phyloP scores from a whole-genome alignment of 2,329 filamentous ascomycete genomes.

The Verticillium longisporum region DNA sequence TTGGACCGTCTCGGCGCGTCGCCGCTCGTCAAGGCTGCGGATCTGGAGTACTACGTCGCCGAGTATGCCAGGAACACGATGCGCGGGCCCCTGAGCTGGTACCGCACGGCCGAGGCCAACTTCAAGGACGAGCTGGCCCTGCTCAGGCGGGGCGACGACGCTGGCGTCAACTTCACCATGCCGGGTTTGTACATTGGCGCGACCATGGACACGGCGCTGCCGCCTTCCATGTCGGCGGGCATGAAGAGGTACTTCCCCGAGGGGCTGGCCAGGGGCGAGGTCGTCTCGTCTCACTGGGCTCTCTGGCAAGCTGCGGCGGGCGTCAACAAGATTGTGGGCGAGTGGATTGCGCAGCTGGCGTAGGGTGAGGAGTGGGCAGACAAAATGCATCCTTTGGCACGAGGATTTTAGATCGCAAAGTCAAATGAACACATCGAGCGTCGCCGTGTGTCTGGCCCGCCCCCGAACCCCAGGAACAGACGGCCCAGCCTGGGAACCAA shows the following conservation, averaged over 20 bases:
- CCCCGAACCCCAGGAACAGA: too few species aligned
- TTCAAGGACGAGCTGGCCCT: constrained; percentile 62
- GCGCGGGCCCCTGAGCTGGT: constrained; percentile 77
- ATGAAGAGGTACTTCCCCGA: constrained; percentile 58
- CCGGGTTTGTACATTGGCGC: constrained; percentile 67
- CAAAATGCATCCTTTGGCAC: background rate
- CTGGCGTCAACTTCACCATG: constrained; percentile 32
- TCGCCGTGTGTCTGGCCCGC: too few species aligned
- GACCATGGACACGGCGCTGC: constrained; percentile 57
- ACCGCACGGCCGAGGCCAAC: constrained; percentile 67
- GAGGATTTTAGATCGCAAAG: too few species aligned
- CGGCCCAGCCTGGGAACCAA: too few species aligned
- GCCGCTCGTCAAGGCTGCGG: constrained; percentile 56
- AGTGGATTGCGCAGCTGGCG: background rate
- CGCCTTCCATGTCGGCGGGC: constrained; percentile 54
- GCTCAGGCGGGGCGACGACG: constrained; percentile 38
- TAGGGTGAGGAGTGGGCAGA: background rate
- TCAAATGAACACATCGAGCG: too few species aligned
- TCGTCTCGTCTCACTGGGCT: constrained; percentile 67
- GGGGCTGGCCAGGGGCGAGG: constrained; percentile 51
- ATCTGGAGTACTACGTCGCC: constrained; percentile 69
- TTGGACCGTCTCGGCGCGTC: constrained; percentile 18
- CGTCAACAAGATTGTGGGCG: constrained; percentile 40
- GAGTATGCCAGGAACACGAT: constrained; percentile 44
- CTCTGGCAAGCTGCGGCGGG: constrained; percentile 61